phyloP scores from a whole-genome alignment of 192 early-diverging fungal species.

The Backusella mclennaniae region DNA sequence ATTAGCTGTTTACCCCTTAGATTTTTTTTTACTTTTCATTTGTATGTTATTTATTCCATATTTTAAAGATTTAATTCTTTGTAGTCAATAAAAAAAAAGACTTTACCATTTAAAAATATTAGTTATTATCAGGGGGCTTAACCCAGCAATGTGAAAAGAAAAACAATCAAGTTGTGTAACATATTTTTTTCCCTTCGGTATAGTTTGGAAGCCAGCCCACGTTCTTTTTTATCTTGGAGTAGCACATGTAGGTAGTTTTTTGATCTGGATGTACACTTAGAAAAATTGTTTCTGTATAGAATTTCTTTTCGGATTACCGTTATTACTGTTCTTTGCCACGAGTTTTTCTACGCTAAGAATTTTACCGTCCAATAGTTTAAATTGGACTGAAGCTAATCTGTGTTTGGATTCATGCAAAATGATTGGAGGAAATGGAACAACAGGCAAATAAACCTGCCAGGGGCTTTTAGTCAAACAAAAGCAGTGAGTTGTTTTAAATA shows the following conservation, averaged over 20 bases:
- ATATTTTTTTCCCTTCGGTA: not conserved
- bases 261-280: not conserved
- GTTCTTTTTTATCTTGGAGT: too few species aligned
- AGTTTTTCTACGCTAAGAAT: not conserved
- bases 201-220: not conserved
- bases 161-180: not conserved
- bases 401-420: not conserved
- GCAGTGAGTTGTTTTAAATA: not conserved
- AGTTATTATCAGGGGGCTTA: not conserved
- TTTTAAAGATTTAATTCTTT: constrained; percentile 7
- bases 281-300: too few species aligned
- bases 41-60: constrained; percentile 10
- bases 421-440: not conserved
- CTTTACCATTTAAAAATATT: not conserved
- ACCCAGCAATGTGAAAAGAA: constrained; percentile 1
- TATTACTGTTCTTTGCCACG: not conserved
- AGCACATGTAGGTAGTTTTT: not conserved
- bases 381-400: not conserved
- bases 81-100: constrained; percentile 3
- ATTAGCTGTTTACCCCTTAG: not conserved
- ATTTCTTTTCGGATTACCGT: not conserved
- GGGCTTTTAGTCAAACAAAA: not conserved
- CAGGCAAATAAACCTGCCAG: not conserved
- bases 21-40: constrained; percentile 4
- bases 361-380: not conserved